Base-by-base conservation (phyloP, 2,329 filamentous ascomycete genomes). In the Hypoxylon sp. region DNA sequence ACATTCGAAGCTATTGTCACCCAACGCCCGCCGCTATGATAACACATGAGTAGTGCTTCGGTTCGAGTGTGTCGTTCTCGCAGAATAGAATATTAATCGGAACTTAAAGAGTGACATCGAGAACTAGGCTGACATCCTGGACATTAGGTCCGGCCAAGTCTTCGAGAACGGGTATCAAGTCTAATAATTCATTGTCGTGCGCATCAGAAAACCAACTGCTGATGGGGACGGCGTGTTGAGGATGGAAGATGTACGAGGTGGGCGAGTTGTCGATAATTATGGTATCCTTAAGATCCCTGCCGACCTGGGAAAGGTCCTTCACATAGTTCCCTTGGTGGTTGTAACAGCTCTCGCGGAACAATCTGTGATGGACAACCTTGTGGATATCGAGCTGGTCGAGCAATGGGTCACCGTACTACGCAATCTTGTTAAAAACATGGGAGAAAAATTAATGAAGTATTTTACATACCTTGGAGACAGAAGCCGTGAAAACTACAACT, bases 191-290 rank as follows among this genome's bases (percentile, higher is more conserved):
- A 81, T 99, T 99, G 83, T 99, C 96, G 81, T 99, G 96, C 67
- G 96, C 96, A 81, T 99, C 96, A 71, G 94, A 97, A 83, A 99
- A 99, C 96, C 96, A 99, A 85, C 95, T 98, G 87, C 94, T 97
- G 82, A 99, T 99, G 25, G 96, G 96, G 52, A 99, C 95, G 66
- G 96, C 96, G 79, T 99, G 96, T 83, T 99, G 95, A 23, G 96
- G 96, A 78, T 99, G 96, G 87, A 99, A 99, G 75, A 99, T 98
- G 83, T 99, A 99, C 11, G 95, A 98, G 3, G 96, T 99, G 2
- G 96, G 96, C 48, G 96, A 98, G 81, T 99, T 99, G 83, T 99
- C 96, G 76, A 99, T 99, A 79, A 99, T 99, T 78, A 99, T 99
- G 19, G 95, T 99, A 77, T 99, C 95, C 79, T 93, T 93, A 61